Evolutionary conservation across 306 rosid genomes (phyloP).

Genomic region (Castanopsis chinensis): DNA sequence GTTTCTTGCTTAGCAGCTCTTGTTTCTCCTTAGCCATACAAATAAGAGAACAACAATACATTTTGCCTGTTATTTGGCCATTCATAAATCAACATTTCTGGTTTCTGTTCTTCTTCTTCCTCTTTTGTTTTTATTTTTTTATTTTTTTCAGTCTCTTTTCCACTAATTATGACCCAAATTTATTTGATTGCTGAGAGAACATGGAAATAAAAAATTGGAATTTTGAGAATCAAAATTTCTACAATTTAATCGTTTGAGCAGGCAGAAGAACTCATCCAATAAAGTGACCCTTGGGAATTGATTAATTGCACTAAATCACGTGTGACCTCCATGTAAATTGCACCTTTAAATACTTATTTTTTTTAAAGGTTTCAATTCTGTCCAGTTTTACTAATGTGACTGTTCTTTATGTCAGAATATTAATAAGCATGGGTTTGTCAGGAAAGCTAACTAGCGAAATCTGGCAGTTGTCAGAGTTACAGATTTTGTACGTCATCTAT

Average conservation of each 20-base stretch:
- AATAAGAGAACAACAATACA: no score
- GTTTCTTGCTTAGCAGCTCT: no score
- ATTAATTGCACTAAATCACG: conserved; percentile 33
- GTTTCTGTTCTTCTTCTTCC: no score
- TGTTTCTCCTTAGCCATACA: no score
- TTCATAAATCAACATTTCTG: no score
- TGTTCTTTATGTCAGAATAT: neutral
- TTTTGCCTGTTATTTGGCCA: no score
- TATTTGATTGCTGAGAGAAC: neutral
- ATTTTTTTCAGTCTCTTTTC: no score
- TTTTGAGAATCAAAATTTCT: neutral
- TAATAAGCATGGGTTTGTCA: neutral
- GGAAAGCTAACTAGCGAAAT: neutral
- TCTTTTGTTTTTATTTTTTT: no score
- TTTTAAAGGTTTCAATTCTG: neutral
- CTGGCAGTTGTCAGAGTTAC: neutral
- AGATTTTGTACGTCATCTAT: neutral
- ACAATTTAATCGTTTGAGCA: neutral
- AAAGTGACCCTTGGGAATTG: conserved; percentile 25
- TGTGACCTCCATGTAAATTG: conserved; percentile 31
- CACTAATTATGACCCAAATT: neutral
- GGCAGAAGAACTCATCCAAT: no score
- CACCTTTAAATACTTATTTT: neutral
- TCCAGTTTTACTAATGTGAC: neutral
- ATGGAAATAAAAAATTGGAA: neutral